A percentile compares a stretch with the other conserved stretches of the same genome.
phyloP scores from a whole-genome alignment of 441 rosid genomes.

The Dalechampia spathulata region DNA sequence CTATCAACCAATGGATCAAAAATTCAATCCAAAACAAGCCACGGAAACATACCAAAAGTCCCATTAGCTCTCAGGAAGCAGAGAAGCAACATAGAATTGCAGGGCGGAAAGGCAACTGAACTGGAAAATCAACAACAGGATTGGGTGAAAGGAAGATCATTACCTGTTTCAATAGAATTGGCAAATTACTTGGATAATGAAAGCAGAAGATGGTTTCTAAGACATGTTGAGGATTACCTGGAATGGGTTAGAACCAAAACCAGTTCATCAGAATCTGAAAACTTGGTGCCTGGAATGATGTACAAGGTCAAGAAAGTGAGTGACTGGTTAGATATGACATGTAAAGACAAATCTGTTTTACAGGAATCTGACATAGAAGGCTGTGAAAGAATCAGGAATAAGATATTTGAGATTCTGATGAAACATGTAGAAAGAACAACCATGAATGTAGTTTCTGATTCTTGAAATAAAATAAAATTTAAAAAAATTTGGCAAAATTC shows the following conservation, averaged over 20 bases:
- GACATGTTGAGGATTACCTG: constrained; percentile 47
- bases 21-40: constrained; percentile 1
- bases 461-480: neutral
- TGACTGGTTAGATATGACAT: constrained; percentile 52
- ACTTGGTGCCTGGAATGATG: constrained; percentile 46
- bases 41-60: constrained; percentile 5
- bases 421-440: constrained; percentile 70
- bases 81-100: constrained; percentile 16
- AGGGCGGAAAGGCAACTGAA: constrained; percentile 9
- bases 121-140: constrained; percentile 10
- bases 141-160: constrained; percentile 31
- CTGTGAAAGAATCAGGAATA: constrained; percentile 46
- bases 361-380: constrained; percentile 35
- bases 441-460: constrained; percentile 11
- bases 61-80: constrained; percentile 6
- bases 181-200: constrained; percentile 38
- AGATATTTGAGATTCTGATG: constrained; percentile 54
- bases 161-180: constrained; percentile 28
- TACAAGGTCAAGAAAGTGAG: constrained; percentile 52
- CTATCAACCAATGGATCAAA: neutral
- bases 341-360: constrained; percentile 13
- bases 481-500: too few species aligned
- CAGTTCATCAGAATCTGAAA: constrained; percentile 27
- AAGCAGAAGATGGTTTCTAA: constrained; percentile 45
- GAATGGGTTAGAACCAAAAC: constrained; percentile 32